Conservation (phyloP, 148 eudicot genomes). For the Chenopodium suecicum region DNA sequence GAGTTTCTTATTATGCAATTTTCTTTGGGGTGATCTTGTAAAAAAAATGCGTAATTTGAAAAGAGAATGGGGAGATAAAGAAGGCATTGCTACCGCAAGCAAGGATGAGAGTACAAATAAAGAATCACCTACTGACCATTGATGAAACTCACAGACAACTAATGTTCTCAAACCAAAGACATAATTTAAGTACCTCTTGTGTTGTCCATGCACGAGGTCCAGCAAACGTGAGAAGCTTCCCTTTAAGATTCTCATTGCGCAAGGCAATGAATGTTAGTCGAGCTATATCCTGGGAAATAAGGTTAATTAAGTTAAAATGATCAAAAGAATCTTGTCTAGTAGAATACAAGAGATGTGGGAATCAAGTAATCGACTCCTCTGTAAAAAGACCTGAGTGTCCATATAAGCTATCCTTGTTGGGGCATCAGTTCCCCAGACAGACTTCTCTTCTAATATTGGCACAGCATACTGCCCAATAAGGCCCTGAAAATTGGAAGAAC, state of each 20-base stretch:
- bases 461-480: slow-evolving; percentile 99
- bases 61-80: not conserved
- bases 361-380: not conserved
- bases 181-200: slow-evolving; percentile 66
- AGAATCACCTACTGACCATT: not conserved
- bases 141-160: not conserved
- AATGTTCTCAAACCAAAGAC: not conserved
- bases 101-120: not conserved
- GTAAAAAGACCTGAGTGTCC: slow-evolving; percentile 82
- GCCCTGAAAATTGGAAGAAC: slow-evolving; percentile 46
- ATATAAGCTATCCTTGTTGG: slow-evolving; percentile 98
- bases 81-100: not conserved
- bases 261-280: slow-evolving; percentile 89
- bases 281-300: slow-evolving; percentile 80
- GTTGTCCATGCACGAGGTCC: slow-evolving; percentile 99
- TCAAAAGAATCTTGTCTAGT: slow-evolving; percentile 9
- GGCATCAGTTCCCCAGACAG: slow-evolving; percentile 99
- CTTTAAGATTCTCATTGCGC: slow-evolving; percentile 74
- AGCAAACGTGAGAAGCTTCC: slow-evolving; percentile 95
- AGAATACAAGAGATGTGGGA: not conserved
- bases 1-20: not conserved
- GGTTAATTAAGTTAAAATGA: slow-evolving; percentile 3
- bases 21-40: not conserved
- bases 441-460: slow-evolving; percentile 94
- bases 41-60: not conserved